Evolutionary conservation across 257 asterid genomes (phyloP), one percentile per base, ranked within the genome.

Genomic region (Plectranthus barbatus): DNA sequence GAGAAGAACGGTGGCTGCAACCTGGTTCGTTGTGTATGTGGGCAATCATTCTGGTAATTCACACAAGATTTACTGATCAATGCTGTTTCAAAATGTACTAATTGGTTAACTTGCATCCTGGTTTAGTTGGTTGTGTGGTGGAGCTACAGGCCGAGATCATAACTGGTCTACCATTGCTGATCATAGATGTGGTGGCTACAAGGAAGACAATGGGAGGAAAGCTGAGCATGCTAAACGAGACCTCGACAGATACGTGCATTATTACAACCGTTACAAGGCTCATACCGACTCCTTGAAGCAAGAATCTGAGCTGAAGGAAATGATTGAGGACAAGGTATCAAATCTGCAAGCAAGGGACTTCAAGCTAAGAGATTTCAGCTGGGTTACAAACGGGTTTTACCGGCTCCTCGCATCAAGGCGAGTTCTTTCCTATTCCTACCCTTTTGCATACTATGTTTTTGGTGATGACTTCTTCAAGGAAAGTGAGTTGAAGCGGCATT

Each of bases 1-100:
- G 99, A 93, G 83, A 93, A 90, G 79, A 90, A 90, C 24, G 97
- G 97, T 60, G 97, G 99, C 40, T 93, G 99, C 77, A 93, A 90
- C 68, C 70, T 90, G 65, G 96, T 93, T 69, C 78, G 94, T 74
- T 93, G 99, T 81, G 72, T 93, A 52, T 93, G 99, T 65, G 97
- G 99, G 72, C 96, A 90, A 76, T 74, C 95, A 33, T 93, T 90
- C 80, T 93, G 97, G 99, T 90, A 75, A 77, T 49, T n/a, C n/a
- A n/a, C n/a, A n/a, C n/a, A n/a, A n/a, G n/a, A n/a, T n/a, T n/a
- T n/a, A n/a, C n/a, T n/a, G n/a, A n/a, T n/a, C n/a, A n/a, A n/a
- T n/a, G n/a, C n/a, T n/a, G n/a, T n/a, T n/a, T n/a, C n/a, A n/a
- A n/a, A n/a, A n/a, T n/a, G n/a, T n/a, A n/a, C 73, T 74, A 40